These are phyloP conservation scores for Pseudogymnoascus sp. DNA, from an alignment of 2,329 filamentous ascomycete genomes.

Conservation along the genomic window DNA sequence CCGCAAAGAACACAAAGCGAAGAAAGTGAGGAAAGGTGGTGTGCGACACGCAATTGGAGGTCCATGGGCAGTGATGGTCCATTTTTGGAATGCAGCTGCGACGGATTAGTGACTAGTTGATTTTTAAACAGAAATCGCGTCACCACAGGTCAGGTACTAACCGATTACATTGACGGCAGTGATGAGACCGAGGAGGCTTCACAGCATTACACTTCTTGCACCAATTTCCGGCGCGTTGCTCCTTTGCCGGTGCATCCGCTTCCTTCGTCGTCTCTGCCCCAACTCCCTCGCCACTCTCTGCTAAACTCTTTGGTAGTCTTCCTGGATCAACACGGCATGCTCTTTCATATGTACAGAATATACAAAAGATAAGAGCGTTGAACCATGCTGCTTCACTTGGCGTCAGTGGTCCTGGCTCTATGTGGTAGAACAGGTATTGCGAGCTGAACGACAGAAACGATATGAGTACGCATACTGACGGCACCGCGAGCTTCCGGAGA, in stretches of 20 bases:
- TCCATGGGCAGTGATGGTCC: constrained; percentile 87
- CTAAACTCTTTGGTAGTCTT: constrained; percentile 33
- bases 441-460: constrained; percentile 63
- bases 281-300: constrained; percentile 23
- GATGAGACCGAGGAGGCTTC: constrained; percentile 72
- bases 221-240: constrained; percentile 42
- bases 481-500: constrained; percentile 52
- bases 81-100: constrained; percentile 64
- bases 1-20: constrained; percentile 64
- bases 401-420: constrained; percentile 53
- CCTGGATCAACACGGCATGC: constrained; percentile 52
- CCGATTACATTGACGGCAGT: constrained; percentile 68
- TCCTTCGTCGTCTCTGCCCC: constrained; percentile 17
- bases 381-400: constrained; percentile 51
- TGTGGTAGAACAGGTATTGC: constrained; percentile 59
- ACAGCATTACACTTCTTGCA: constrained; percentile 67
- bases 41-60: constrained; percentile 72
- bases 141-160: constrained; percentile 20
- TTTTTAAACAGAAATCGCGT: neutral
- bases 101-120: neutral
- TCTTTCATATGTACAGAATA: constrained; percentile 63
- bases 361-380: constrained; percentile 54
- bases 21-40: constrained; percentile 76
- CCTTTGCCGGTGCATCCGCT: constrained; percentile 24
- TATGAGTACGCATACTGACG: constrained; percentile 58